Evolutionary conservation across 2,329 filamentous ascomycete genomes (phyloP).

Genomic region (Paecilomyces variotii): DNA sequence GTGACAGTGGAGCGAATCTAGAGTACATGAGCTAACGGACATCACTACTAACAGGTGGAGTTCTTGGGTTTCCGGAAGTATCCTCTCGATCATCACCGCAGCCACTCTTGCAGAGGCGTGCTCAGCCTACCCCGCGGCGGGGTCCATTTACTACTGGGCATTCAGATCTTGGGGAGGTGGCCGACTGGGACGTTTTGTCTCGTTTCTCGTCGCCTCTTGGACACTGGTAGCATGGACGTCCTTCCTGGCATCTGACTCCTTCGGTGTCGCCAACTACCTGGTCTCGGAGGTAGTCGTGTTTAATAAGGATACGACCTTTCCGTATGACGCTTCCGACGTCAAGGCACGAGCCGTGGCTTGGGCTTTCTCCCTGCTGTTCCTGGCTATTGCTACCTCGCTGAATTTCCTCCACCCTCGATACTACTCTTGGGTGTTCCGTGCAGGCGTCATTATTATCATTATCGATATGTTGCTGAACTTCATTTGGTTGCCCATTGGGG

Average conservation of each 20-base stretch:
- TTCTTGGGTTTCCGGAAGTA: neutral
- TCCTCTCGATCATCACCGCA: conserved; percentile 13
- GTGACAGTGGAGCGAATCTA: neutral
- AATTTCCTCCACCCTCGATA: conserved; percentile 30
- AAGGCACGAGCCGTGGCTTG: conserved; percentile 38
- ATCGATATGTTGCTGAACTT: conserved; percentile 41
- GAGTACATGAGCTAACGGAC: neutral
- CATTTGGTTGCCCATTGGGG: conserved; percentile 41
- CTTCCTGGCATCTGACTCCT: conserved; percentile 18
- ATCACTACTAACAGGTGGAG: neutral
- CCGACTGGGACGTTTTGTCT: conserved; percentile 23
- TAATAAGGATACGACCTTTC: conserved; percentile 25
- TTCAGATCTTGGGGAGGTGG: conserved; percentile 20
- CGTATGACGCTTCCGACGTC: conserved; percentile 31
- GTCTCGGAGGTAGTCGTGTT: conserved; percentile 34
- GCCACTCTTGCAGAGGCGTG: conserved; percentile 23
- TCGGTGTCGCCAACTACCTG: conserved; percentile 19
- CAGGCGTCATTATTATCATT: conserved; percentile 33
- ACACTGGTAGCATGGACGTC: conserved; percentile 48
- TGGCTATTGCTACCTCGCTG: conserved; percentile 21
- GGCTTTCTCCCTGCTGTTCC: conserved; percentile 29
- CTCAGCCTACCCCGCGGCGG: conserved; percentile 22
- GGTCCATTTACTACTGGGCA: conserved; percentile 26
- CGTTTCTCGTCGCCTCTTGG: conserved; percentile 49
- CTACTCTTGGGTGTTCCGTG: conserved; percentile 37